These are phyloP conservation scores for Umbellularia californica DNA, from an alignment of 164 flowering plant species.

Conservation along the genomic window DNA sequence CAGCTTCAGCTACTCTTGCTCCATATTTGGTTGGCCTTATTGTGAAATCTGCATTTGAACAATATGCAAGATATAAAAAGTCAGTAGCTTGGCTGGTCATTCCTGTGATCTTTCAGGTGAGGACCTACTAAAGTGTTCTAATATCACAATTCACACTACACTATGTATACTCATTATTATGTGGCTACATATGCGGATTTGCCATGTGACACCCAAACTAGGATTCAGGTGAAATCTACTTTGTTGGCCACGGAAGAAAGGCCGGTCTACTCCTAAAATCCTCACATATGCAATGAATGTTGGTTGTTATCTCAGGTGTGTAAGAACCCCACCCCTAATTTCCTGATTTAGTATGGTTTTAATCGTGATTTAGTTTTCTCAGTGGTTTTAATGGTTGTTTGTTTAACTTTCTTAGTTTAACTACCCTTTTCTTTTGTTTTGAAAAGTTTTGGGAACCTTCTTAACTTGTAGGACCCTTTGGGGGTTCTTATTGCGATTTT, in stretches of 20 bases:
- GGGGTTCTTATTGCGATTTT: no score
- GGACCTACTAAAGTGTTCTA: neutral
- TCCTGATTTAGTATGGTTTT: no score
- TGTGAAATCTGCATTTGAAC: conserved; percentile 94
- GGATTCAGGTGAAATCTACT: neutral
- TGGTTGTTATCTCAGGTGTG: neutral
- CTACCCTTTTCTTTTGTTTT: no score
- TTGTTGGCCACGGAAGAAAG: no score
- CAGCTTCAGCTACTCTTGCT: conserved; percentile 98
- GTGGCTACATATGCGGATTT: neutral
- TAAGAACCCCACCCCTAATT: no score
- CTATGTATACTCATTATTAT: neutral
- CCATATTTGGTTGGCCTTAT: conserved; percentile 93
- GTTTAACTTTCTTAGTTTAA: no score
- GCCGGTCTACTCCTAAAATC: no score
- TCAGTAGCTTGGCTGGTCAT: conserved; percentile 83
- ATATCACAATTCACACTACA: neutral
- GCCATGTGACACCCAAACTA: neutral
- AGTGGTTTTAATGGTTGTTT: no score
- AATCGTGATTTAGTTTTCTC: no score
- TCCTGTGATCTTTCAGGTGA: conserved; percentile 87
- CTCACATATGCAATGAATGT: no score
- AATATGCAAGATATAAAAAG: conserved; percentile 57
- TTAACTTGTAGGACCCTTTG: no score
- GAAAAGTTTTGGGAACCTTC: no score